Evolutionary conservation across 208 protist genomes (phyloP), one percentile per base, ranked within the genome.

Genomic region (Trypanosoma conorhini): DNA sequence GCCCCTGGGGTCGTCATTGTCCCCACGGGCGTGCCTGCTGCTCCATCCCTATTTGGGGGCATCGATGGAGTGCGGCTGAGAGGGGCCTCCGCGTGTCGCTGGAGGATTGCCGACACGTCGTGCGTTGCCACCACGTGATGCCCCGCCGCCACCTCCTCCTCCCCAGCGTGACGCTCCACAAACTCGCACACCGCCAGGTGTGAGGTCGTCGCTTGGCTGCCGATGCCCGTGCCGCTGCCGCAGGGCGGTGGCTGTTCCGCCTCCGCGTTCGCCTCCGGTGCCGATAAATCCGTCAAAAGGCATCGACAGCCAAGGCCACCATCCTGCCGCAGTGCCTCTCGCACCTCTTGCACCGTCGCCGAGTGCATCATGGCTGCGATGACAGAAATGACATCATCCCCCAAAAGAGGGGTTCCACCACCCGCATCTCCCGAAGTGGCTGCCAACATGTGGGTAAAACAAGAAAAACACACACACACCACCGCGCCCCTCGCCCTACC

Each of bases 381-480:
- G 38, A 86, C 83, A 38, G 83, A 46, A 51, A 92, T 57, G 8
- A 91, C 89, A 24, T 92, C 85, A 57, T 91, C 80, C 12, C 63
- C 65, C 46, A 77, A 59, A 84, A 84, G 15, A 71, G 73, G 7
- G 21, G 5, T 10, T 40, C 1, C 10, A 1, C 10, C 24, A 33
- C 12, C 60, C 30, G 19, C 8, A 30, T 22, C 9, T 21, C 26
- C 31, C 3, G 44, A 17, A 21, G 28, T 51, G 13, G 28, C 40
- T 31, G 19, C 24, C 13, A 44, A 55, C 61, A 65, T 65, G 30
- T 15, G 22, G 31, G n/a, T 5, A 1, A 5, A 59, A 30, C 4
- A 28, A 13, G 0, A 57, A 12, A 7, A 21, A 55, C 8, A 65
- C 21, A 50, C 40, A 17, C 28, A 31, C 7, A 7, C 13, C 26